A percentile compares a stretch with the other conserved stretches of the same genome.
phyloP scores from a whole-genome alignment of 2,329 filamentous ascomycete genomes.

The Epichloe hybrida region DNA sequence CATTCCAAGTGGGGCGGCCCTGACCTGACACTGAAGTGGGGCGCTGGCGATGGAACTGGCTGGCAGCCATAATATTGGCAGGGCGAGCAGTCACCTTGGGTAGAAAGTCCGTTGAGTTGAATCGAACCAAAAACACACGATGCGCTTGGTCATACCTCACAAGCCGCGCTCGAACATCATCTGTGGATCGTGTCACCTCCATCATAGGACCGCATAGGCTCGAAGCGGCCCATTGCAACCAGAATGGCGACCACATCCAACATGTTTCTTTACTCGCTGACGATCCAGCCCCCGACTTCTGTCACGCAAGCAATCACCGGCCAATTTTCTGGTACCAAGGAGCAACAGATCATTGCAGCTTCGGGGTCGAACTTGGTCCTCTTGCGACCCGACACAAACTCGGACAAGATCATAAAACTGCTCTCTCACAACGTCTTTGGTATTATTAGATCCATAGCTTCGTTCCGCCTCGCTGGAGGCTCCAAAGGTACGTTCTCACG shows the following conservation, averaged over 20 bases:
- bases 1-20: no score
- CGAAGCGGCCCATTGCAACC: no score
- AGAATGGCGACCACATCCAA: conserved; percentile 91
- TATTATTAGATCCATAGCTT: conserved; percentile 77
- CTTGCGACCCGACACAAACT: conserved; percentile 69
- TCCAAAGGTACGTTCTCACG: conserved; percentile 59
- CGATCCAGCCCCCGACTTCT: conserved; percentile 80
- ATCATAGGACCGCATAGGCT: no score
- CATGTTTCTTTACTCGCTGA: conserved; percentile 97
- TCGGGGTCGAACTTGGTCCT: conserved; percentile 82
- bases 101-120: no score
- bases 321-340: conserved; percentile 89
- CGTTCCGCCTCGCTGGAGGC: conserved; percentile 85
- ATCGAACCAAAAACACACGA: no score
- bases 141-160: no score
- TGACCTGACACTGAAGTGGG: no score
- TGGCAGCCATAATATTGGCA: no score
- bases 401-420: conserved; percentile 74
- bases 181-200: no score
- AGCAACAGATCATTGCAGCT: conserved; percentile 92
- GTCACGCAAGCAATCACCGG: conserved; percentile 84
- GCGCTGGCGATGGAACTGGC: no score
- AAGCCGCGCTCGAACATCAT: no score
- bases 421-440: conserved; percentile 91
- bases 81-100: not conserved